These are phyloP conservation scores for Spergularia marina DNA, from an alignment of 148 eudicot genomes.

Conservation along the genomic window DNA sequence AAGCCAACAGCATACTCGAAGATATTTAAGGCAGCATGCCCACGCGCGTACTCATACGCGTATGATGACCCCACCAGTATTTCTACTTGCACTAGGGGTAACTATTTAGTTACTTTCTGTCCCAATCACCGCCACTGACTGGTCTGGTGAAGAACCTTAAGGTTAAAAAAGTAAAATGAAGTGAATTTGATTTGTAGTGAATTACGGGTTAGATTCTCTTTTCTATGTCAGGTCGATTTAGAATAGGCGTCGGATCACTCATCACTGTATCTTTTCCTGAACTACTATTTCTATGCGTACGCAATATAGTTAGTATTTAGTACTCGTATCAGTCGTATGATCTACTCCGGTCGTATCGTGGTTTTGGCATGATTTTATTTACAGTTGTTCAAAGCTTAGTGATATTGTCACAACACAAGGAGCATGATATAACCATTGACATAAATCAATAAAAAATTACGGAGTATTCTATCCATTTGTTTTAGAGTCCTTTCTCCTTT, in stretches of 20 bases:
- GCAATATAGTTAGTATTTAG: no score
- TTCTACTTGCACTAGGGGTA: slow-evolving; percentile 72
- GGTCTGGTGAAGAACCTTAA: neutral
- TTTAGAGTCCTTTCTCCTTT: no score
- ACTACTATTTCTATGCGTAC: no score
- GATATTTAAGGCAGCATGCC: slow-evolving; percentile 89
- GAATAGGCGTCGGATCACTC: neutral
- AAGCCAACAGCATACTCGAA: slow-evolving; percentile 93
- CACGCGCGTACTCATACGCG: slow-evolving; percentile 88
- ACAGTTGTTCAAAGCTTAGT: no score
- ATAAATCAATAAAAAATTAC: no score
- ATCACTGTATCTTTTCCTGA: no score
- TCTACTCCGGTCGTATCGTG: no score
- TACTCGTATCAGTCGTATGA: no score
- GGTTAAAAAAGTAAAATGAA: neutral
- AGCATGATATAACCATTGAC: no score
- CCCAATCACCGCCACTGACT: slow-evolving; percentile 47
- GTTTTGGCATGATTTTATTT: no score
- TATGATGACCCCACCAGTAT: slow-evolving; percentile 99
- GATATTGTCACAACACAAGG: no score
- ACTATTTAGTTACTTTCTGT: slow-evolving; percentile 84
- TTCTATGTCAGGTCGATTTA: neutral
- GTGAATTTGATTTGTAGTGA: neutral
- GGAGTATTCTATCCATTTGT: no score
- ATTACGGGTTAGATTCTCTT: slow-evolving; percentile 1